Evolutionary conservation across 2,329 filamentous ascomycete genomes (phyloP).

Genomic region (Cordyceps sp.): DNA sequence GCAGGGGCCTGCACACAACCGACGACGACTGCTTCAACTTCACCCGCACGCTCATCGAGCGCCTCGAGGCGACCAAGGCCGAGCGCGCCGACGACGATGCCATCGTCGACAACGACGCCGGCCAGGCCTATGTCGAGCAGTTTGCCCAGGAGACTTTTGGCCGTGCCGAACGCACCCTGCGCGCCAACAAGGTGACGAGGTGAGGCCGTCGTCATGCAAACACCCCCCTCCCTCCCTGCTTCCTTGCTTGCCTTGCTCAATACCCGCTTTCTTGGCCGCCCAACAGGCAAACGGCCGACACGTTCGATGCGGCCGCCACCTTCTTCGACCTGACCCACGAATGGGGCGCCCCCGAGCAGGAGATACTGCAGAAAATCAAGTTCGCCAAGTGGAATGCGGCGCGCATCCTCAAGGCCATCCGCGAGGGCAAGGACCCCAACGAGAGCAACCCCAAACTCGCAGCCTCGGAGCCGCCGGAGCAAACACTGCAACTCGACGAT

Average conservation of each 20-base stretch:
- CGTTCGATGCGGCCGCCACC: conserved; percentile 79
- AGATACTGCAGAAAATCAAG: conserved; percentile 75
- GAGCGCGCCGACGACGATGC: conserved; percentile 66
- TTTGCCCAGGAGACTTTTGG: conserved; percentile 82
- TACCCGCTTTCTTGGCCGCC: not conserved
- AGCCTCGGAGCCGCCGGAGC: conserved; percentile 14
- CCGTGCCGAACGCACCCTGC: conserved; percentile 66
- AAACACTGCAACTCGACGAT: conserved; percentile 43
- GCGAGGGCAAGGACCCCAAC: conserved; percentile 84
- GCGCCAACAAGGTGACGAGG: conserved; percentile 70
- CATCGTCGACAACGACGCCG: conserved; percentile 68
- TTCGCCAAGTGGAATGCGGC: conserved; percentile 93
- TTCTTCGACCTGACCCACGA: conserved; percentile 81
- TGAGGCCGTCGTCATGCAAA: conserved; percentile 17
- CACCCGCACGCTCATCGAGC: conserved; percentile 77
- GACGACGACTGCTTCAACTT: conserved; percentile 68
- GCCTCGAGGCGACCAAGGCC: conserved; percentile 48
- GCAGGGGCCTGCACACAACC: conserved; percentile 58
- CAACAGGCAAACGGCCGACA: conserved; percentile 73
- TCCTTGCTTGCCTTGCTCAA: not conserved
- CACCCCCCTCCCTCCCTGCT: conserved; percentile 3
- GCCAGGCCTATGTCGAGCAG: conserved; percentile 84
- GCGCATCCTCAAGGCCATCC: conserved; percentile 79
- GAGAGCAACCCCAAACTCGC: conserved; percentile 58
- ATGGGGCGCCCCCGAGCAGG: conserved; percentile 61